Conservation (phyloP, 2,329 filamentous ascomycete species). For the Fusarium sp. region DNA sequence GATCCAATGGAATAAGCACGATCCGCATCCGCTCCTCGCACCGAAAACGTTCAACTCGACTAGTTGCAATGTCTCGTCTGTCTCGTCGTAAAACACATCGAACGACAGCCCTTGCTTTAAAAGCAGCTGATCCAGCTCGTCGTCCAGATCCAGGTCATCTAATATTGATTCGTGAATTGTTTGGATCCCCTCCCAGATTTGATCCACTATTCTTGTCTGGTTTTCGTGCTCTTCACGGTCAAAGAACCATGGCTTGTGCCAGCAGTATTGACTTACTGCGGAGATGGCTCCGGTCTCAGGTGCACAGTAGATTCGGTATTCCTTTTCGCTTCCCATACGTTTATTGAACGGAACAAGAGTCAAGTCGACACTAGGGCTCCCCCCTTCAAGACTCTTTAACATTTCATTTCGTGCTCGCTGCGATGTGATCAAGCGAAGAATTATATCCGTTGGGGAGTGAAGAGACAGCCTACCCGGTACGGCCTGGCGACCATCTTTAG, state of each 20-base stretch:
- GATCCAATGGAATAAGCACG: constrained; percentile 58
- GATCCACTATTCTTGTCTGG: constrained; percentile 30
- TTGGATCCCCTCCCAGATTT: constrained; percentile 3
- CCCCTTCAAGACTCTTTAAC: constrained; percentile 34
- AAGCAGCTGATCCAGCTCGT: constrained; percentile 43
- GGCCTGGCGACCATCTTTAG: constrained; percentile 51
- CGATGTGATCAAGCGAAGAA: constrained; percentile 52
- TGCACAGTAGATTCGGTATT: constrained; percentile 57
- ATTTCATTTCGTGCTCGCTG: constrained; percentile 49
- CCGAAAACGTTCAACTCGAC: constrained; percentile 59
- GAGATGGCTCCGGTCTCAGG: constrained; percentile 46
- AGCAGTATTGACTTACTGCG: constrained; percentile 54
- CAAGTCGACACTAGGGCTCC: constrained; percentile 40
- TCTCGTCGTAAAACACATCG: constrained; percentile 52
- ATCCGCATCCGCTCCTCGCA: constrained; percentile 54
- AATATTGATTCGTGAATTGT: constrained; percentile 10
- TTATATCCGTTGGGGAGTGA: constrained; percentile 45
- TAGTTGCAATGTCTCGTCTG: constrained; percentile 37
- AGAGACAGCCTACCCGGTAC: constrained; percentile 40
- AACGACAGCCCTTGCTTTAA: constrained; percentile 54
- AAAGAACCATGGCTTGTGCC: constrained; percentile 50
- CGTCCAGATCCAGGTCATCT: background rate
- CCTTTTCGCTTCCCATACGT: constrained; percentile 48
- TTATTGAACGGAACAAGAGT: constrained; percentile 54
- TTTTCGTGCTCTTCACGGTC: background rate